Base-by-base conservation (phyloP, 2,329 filamentous ascomycete species). In the Xylariaceae sp. region DNA sequence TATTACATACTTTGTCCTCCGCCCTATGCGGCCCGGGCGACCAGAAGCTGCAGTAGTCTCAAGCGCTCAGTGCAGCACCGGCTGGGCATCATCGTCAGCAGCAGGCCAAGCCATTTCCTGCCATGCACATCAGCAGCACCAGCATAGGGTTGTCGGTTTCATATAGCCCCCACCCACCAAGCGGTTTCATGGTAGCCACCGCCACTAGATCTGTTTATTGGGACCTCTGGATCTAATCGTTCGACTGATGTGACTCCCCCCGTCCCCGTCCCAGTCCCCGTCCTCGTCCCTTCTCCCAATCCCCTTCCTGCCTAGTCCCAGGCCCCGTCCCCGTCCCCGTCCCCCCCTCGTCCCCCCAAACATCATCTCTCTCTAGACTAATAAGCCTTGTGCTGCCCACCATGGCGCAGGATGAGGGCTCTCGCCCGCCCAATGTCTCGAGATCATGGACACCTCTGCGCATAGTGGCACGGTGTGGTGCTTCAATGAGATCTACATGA, bases 151-250 rank as follows among this genome's bases (percentile, higher is more conserved):
- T 63, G 62, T 65, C 59, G 63, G 70, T 71, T 72, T 71, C 69
- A 30, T 69, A 42, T 66, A 57, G 62, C 67, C 63, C 60, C 70
- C 69, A 71, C 70, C 67, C 67, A 65, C 67, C 67, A 67, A 30
- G 23, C 23, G 23, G 23, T 72, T 70, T 70, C 71, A 70, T 69
- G 67, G 64, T 68, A 68, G 70, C 71, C 71, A 72, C 69, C 69
- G 66, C 68, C 71, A 71, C 68, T 65, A 61, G 67, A 68, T 69
- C 67, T 66, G 60, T 69, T 68, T 66, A 66, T 63, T 61, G 57
- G 63, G 58, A 61, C 59, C 59, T 62, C 60, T 60, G 62, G 56
- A 65, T 59, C 58, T 62, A 45, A 62, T 69, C 57, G 61, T 62
- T 69, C 58, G 61, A 64, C 64, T 65, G 64, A 62, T 61, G 53